phyloP scores from a whole-genome alignment of 495 filamentous ascomycete genomes.

The Neohortaea acidophila region DNA sequence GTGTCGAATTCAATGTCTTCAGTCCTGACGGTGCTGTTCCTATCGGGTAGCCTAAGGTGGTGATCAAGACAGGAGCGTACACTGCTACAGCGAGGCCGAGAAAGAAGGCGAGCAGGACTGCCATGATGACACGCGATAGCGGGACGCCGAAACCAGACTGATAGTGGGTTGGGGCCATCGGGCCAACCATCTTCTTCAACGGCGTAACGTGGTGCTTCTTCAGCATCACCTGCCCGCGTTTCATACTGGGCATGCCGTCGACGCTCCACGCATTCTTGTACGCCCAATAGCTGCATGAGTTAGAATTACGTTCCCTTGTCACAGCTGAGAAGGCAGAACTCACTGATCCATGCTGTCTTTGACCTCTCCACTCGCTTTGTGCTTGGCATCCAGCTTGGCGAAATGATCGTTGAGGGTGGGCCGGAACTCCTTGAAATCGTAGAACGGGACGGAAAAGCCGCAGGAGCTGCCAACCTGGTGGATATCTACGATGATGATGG shows the following conservation, averaged over 20 bases:
- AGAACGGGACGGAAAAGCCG: conserved; percentile 39
- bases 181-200: conserved; percentile 34
- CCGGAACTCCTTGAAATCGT: conserved; percentile 36
- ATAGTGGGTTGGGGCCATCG: conserved; percentile 16
- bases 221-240: conserved; percentile 27
- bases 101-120: conserved; percentile 6
- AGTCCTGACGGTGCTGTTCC: background rate
- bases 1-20: background rate
- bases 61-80: background rate
- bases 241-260: conserved; percentile 39
- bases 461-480: conserved; percentile 28
- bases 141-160: conserved; percentile 1
- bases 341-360: conserved; percentile 38
- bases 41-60: background rate
- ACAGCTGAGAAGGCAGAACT: conserved; percentile 1
- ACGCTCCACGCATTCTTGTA: conserved; percentile 39
- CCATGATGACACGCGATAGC: background rate
- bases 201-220: conserved; percentile 32
- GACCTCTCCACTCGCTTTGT: conserved; percentile 28
- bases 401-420: conserved; percentile 35
- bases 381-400: conserved; percentile 30
- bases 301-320: background rate
- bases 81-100: conserved; percentile 4
- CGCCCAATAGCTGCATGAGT: conserved; percentile 37
- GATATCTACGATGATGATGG: conserved; percentile 22